Conservation (phyloP, 176 grass and related monocot genomes). For the Puccinellia tenuiflora region DNA sequence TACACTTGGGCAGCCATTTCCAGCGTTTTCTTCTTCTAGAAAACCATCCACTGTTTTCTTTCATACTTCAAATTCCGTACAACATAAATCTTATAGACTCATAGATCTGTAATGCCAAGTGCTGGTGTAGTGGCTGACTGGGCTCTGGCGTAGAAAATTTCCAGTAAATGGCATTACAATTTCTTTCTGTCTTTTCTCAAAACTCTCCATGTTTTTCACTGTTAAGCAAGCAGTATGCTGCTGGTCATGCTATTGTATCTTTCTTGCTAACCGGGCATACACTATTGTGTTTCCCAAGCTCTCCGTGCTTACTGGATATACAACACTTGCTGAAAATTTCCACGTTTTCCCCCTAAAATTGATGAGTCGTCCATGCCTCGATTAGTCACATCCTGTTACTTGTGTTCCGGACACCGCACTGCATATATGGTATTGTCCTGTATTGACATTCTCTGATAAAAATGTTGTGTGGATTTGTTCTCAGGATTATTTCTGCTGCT, state of each 20-base stretch:
- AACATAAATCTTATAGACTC: not conserved
- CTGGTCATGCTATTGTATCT: not conserved
- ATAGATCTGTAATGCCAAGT: not conserved
- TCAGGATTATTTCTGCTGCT: conserved; percentile 83
- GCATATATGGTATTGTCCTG: not conserved
- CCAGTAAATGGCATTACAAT: not conserved
- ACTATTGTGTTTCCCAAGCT: not conserved
- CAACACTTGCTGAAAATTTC: not conserved
- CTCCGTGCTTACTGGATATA: not conserved
- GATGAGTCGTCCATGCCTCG: not conserved
- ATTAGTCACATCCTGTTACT: not conserved
- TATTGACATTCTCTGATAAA: not conserved
- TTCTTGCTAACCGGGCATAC: not conserved
- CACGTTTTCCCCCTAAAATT: not conserved
- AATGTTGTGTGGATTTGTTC: not conserved
- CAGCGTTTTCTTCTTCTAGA: not conserved
- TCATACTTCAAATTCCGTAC: not conserved
- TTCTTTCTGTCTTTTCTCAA: not conserved
- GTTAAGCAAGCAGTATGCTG: not conserved
- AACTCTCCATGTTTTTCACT: not conserved
- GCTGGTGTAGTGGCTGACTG: not conserved
- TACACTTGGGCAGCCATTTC: not conserved
- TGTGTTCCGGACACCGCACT: not conserved
- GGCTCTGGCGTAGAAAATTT: not conserved
- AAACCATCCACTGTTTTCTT: not conserved